These are phyloP conservation scores for Liquidambar formosana DNA, from an alignment of 164 flowering plant species.

Conservation along the genomic window DNA sequence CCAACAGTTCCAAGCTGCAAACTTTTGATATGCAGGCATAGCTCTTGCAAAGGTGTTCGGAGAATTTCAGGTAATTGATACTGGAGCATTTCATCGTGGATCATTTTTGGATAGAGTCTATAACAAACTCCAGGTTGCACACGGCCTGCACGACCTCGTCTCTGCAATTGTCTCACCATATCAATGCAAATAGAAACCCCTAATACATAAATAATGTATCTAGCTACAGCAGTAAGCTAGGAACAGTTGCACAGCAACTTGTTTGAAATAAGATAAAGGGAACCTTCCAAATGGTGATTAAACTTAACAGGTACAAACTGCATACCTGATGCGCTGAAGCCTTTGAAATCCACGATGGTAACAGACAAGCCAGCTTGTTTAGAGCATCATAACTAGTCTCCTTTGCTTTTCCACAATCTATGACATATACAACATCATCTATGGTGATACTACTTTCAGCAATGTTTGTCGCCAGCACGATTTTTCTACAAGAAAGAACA, in stretches of 20 bases:
- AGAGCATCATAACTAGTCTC: constrained; percentile 98
- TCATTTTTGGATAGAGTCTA: constrained; percentile 77
- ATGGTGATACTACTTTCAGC: constrained; percentile 98
- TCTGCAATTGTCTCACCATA: constrained; percentile 44
- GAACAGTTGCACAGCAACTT: neutral
- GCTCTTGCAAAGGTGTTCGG: constrained; percentile 90
- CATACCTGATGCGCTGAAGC: constrained; percentile 98
- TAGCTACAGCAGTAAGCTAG: neutral
- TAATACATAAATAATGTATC: neutral
- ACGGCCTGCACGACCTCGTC: constrained; percentile 99
- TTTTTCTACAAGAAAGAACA: constrained; percentile 59
- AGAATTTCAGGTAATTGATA: constrained; percentile 95
- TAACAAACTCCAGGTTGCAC: constrained; percentile 94
- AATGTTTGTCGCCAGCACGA: constrained; percentile 93
- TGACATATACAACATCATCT: constrained; percentile 92
- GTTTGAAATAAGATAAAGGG: neutral
- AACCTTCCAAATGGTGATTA: neutral
- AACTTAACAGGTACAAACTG: neutral
- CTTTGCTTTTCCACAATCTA: constrained; percentile 98
- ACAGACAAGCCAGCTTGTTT: constrained; percentile 87
- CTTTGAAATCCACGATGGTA: constrained; percentile 99
- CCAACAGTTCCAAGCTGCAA: constrained; percentile 81
- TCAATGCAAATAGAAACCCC: constrained; percentile 5
- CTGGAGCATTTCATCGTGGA: constrained; percentile 80
- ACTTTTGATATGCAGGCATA: constrained; percentile 86